Evolutionary conservation across 345 rosid species (phyloP).

Genomic region (Salix udensis): DNA sequence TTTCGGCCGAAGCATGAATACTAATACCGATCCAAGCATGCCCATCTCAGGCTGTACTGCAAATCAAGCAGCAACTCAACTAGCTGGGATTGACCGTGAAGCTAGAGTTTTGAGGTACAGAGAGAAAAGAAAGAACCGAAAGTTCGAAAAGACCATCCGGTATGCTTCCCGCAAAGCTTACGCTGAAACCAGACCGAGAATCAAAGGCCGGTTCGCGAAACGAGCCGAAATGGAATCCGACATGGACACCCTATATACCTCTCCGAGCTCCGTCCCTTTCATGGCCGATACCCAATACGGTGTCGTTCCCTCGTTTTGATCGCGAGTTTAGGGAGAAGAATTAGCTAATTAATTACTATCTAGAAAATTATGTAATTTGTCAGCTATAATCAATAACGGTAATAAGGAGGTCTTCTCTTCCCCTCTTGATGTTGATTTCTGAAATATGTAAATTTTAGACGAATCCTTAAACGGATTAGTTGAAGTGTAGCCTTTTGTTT

Average conservation of each 20-base stretch:
- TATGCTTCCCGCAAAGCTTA: conserved; percentile 52
- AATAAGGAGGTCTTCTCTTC: neutral
- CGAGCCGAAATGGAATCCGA: conserved; percentile 24
- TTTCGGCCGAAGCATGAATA: conserved; percentile 8
- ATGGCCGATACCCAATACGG: conserved; percentile 27
- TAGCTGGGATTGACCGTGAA: conserved; percentile 27
- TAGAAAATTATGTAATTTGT: neutral
- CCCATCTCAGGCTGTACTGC: neutral
- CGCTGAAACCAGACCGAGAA: conserved; percentile 44
- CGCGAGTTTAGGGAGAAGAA: neutral
- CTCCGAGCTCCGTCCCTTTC: conserved; percentile 6
- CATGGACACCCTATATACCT: conserved; percentile 5
- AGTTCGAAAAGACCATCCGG: conserved; percentile 42
- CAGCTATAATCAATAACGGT: neutral
- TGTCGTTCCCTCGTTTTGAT: conserved; percentile 36
- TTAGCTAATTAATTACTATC: neutral
- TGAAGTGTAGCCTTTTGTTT: neutral
- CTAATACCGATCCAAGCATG: neutral
- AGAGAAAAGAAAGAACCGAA: conserved; percentile 43
- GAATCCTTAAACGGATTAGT: neutral
- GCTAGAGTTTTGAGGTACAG: conserved; percentile 45
- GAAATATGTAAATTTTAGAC: neutral
- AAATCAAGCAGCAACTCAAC: conserved; percentile 15
- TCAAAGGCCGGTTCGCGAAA: conserved; percentile 45
- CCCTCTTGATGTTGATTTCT: neutral